Evolutionary conservation across 202 grass and related monocot genomes (phyloP).

Genomic region (Saccharum hybrid): DNA sequence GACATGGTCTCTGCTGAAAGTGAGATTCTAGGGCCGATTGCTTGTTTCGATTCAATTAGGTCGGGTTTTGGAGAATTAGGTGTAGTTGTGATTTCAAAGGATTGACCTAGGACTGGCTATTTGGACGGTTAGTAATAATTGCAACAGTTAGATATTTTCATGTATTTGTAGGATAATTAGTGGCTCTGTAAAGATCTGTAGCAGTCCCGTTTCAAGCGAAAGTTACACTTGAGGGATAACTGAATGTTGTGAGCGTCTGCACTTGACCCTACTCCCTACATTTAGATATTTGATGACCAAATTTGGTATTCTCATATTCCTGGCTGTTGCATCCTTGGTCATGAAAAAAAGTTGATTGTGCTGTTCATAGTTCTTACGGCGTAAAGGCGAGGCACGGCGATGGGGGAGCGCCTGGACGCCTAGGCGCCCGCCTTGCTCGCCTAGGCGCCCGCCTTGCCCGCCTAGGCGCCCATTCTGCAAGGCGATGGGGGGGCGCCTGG

Average conservation of each 20-base stretch:
- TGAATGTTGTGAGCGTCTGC: background rate
- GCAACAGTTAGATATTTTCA: background rate
- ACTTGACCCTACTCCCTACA: background rate
- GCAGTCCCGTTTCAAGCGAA: background rate
- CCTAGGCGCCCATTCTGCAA: too few species aligned
- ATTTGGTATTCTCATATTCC: background rate
- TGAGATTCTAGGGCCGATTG: constrained; percentile 20
- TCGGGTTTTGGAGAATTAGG: background rate
- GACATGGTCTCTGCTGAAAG: constrained; percentile 83
- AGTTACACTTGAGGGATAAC: background rate
- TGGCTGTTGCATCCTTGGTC: background rate
- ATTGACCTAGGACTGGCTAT: background rate
- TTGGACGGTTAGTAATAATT: background rate
- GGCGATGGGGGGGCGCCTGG: too few species aligned
- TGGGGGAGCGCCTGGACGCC: too few species aligned
- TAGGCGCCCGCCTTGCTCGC: too few species aligned
- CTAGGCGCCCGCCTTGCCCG: too few species aligned
- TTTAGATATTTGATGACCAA: background rate
- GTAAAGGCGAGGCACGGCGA: too few species aligned
- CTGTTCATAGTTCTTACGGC: too few species aligned
- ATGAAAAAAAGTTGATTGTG: background rate
- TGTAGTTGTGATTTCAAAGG: background rate
- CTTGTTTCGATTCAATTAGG: background rate
- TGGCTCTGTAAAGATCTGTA: background rate
- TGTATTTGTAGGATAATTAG: background rate